phyloP scores from a whole-genome alignment of 257 asterid species.

The Euphrasia confusa region DNA sequence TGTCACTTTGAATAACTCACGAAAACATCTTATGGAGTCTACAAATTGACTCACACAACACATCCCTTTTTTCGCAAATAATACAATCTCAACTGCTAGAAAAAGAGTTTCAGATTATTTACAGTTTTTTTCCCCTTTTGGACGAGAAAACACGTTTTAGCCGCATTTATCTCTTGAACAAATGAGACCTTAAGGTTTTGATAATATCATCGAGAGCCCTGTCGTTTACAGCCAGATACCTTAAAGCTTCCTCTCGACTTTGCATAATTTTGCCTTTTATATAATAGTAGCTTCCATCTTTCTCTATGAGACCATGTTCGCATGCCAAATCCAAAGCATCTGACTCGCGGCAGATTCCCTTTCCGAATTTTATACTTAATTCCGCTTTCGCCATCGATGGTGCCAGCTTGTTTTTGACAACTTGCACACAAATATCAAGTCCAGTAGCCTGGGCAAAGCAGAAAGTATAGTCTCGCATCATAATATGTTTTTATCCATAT shows the following conservation, averaged over 20 bases:
- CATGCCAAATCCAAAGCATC: slow-evolving; percentile 90
- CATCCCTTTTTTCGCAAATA: neutral
- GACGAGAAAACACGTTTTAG: slow-evolving; percentile 14
- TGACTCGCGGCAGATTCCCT: slow-evolving; percentile 53
- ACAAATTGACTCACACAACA: neutral
- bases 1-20: too few relatives aligned
- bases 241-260: slow-evolving; percentile 53
- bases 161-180: slow-evolving; percentile 40
- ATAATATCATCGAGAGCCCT: slow-evolving; percentile 47
- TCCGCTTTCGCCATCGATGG: slow-evolving; percentile 75
- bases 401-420: slow-evolving; percentile 83
- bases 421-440: slow-evolving; percentile 70
- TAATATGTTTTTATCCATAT: neutral
- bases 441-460: slow-evolving; percentile 67
- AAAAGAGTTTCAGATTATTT: slow-evolving; percentile 12
- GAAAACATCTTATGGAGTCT: too few relatives aligned
- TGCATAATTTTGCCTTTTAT: slow-evolving; percentile 53
- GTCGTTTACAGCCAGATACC: slow-evolving; percentile 51
- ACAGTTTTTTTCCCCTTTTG: slow-evolving; percentile 15
- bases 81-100: slow-evolving; percentile 7
- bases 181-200: slow-evolving; percentile 50
- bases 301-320: slow-evolving; percentile 66
- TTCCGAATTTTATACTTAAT: slow-evolving; percentile 56
- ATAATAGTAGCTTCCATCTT: slow-evolving; percentile 50
- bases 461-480: neutral